Evolutionary conservation across 805 yeast genomes (phyloP).

Genomic region (Wickerhamomyces sydowiorum): DNA sequence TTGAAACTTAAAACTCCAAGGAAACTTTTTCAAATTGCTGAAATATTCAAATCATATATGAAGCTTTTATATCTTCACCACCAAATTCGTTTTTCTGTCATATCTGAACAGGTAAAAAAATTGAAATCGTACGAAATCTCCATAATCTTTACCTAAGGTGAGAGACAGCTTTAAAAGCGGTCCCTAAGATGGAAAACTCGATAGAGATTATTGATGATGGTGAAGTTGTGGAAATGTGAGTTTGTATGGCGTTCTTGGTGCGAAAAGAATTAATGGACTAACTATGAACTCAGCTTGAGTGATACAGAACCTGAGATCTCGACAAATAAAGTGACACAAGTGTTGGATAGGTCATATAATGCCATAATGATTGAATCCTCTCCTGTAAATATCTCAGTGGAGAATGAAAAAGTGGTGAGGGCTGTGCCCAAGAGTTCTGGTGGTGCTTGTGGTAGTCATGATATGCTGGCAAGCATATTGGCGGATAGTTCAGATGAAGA

Average conservation of each 20-base stretch:
- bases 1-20: too few relatives aligned
- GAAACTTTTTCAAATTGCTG: too few relatives aligned
- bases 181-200: neutral
- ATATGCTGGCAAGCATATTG: neutral
- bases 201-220: neutral
- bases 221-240: neutral
- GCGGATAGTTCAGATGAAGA: neutral
- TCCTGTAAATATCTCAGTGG: neutral
- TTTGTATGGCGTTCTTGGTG: neutral
- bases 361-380: neutral
- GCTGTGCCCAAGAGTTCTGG: neutral
- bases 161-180: too few relatives aligned
- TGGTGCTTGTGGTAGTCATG: neutral
- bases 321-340: neutral
- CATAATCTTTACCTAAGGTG: too few relatives aligned
- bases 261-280: too few relatives aligned
- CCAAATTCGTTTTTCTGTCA: too few relatives aligned
- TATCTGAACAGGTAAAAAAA: too few relatives aligned
- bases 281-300: too few relatives aligned
- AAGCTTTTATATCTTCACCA: too few relatives aligned
- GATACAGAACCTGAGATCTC: too few relatives aligned
- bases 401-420: neutral
- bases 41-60: too few relatives aligned
- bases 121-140: too few relatives aligned
- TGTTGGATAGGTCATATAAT: neutral